Evolutionary conservation across 768 basidiomycete genomes (phyloP).

Genomic region (Mycena galericulata): DNA sequence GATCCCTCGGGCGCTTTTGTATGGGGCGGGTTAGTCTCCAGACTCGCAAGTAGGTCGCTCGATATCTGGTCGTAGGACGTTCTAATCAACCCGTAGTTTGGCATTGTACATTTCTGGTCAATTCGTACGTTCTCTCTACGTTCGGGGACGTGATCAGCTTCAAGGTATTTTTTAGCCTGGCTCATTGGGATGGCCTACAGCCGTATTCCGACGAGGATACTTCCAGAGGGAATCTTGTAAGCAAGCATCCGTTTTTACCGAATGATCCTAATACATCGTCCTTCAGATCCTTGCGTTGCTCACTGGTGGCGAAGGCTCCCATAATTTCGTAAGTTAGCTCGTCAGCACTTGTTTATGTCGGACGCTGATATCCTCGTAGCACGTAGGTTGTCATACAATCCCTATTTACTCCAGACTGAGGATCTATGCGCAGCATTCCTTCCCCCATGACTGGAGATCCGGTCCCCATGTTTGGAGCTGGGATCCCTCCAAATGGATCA

Average conservation of each 20-base stretch:
- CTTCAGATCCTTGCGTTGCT: constrained; percentile 72
- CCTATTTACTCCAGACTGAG: not conserved
- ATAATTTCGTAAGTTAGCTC: constrained; percentile 71
- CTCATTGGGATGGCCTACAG: constrained; percentile 86
- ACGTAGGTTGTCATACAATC: constrained; percentile 49
- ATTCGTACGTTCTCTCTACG: constrained; percentile 62
- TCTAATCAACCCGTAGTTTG: constrained; percentile 57
- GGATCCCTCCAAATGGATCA: constrained; percentile 89
- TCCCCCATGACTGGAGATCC: constrained; percentile 83
- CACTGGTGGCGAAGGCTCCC: constrained; percentile 83
- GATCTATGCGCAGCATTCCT: constrained; percentile 65
- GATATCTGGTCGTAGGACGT: not conserved
- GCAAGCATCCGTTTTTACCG: constrained; percentile 29
- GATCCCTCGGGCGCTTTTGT: constrained; percentile 77
- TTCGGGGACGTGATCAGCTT: not conserved
- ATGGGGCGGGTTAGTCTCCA: constrained; percentile 76
- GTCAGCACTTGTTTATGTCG: not conserved
- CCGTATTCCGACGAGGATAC: constrained; percentile 86
- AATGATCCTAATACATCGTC: not conserved
- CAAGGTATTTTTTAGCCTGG: constrained; percentile 56
- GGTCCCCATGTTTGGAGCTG: constrained; percentile 71
- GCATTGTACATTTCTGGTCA: constrained; percentile 80
- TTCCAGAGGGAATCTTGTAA: constrained; percentile 78
- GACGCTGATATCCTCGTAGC: constrained; percentile 44
- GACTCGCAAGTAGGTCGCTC: constrained; percentile 64